Base-by-base conservation (phyloP, 176 grass and related monocot species). In the Hsuehochloa calcarea region DNA sequence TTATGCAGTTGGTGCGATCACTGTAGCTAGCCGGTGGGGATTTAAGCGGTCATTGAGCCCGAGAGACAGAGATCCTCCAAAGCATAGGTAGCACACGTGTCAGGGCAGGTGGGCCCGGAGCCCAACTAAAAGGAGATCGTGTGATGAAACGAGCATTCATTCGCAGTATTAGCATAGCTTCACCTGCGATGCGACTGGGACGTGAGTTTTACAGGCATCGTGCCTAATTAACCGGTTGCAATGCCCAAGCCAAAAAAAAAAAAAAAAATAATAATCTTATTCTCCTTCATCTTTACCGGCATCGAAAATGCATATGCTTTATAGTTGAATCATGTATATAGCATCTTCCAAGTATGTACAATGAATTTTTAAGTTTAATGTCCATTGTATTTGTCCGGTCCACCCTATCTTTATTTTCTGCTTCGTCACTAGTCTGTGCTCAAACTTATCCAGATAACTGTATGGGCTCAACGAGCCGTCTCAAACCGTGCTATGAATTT, bases 21-120 rank as follows among this genome's bases (percentile, higher is more conserved):
- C 51, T 64, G 68, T 82, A 69, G 43, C 26, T 65, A 29, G 65
- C 83, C 78, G 65, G 84, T 78, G 79, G 78, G 78, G 88, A 78
- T 85, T 86, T 85, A 70, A 70, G 47, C 38, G 25, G 66, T 82
- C 86, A 86, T 72, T 78, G 78, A 77, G 11, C 44, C 41, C 5
- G 29, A 51, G 40, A 51, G 40, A 70, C 41, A 6, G 40, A 50
- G 41, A 46, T 46, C 27, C 27, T 45, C 3, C 45, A 4, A 16
- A 50, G 15, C 38, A 3, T 70, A 12, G 16, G 41, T n/a, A 83
- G 26, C 68, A 20, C 6, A 47, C 19, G 26, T 49, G 74, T 85
- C 77, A 20, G 47, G 43, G 8, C 14, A n/a, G 38, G 12, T 26
- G 55, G 65, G 78, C 47, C 65, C 34, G 25, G 50, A 26, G 50